Conservation (phyloP, 768 basidiomycete genomes). For the Suillus lakei region DNA sequence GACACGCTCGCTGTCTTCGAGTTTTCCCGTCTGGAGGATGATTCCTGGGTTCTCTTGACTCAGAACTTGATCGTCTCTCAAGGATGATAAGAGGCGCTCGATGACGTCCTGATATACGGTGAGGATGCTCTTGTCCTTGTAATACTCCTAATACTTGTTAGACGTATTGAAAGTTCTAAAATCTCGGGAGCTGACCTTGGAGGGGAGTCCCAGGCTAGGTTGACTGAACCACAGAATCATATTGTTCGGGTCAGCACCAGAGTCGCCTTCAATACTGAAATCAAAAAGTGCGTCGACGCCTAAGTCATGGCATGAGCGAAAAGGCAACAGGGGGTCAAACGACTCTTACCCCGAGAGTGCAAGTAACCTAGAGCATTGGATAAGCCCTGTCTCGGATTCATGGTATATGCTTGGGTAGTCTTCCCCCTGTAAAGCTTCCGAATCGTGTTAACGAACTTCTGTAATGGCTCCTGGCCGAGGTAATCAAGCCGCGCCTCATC, state of each 20-base stretch:
- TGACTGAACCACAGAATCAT: slow-evolving; percentile 91
- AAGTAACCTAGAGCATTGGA: slow-evolving; percentile 86
- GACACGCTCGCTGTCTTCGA: slow-evolving; percentile 39
- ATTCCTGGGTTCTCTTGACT: slow-evolving; percentile 24
- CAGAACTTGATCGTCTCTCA: slow-evolving; percentile 51
- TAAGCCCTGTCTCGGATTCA: slow-evolving; percentile 55
- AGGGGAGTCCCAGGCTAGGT: slow-evolving; percentile 78
- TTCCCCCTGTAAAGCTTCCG: slow-evolving; percentile 62
- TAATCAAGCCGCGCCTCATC: slow-evolving; percentile 78
- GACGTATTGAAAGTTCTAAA: slow-evolving; percentile 5
- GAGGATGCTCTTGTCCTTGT: slow-evolving; percentile 73
- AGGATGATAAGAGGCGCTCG: slow-evolving; percentile 62
- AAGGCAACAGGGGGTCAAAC: slow-evolving; percentile 1
- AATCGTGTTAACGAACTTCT: slow-evolving; percentile 66
- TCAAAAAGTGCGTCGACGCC: slow-evolving; percentile 79
- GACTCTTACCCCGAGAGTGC: slow-evolving; percentile 75
- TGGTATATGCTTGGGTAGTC: slow-evolving; percentile 41
- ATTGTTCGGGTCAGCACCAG: slow-evolving; percentile 81
- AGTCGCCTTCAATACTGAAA: slow-evolving; percentile 89
- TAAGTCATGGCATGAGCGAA: slow-evolving; percentile 33
- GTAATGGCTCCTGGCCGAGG: slow-evolving; percentile 71
- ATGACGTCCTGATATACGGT: slow-evolving; percentile 73
- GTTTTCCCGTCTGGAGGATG: slow-evolving; percentile 43
- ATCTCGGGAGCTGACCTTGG: slow-evolving; percentile 60
- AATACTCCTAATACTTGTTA: slow-evolving; percentile 72